Conservation (phyloP, 495 filamentous ascomycete genomes). For the Xylaria telfairii region DNA sequence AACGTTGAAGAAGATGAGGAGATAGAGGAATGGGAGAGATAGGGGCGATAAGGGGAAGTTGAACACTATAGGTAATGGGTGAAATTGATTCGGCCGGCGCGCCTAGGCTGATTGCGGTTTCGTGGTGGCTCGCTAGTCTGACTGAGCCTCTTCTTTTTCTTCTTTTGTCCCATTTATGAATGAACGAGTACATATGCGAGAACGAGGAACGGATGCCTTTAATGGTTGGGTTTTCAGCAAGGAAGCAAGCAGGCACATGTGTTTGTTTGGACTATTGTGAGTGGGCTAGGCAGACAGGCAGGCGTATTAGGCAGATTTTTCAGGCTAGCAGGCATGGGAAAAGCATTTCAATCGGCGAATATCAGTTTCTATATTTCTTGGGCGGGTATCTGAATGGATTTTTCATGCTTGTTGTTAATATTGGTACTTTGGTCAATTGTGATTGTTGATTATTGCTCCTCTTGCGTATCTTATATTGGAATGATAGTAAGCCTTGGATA, state of each 20-base stretch:
- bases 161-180: not conserved
- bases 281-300: not conserved
- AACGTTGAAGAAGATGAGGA: not conserved
- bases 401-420: not conserved
- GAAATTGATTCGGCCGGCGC: not conserved
- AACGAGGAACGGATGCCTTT: not conserved
- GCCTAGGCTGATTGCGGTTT: not conserved
- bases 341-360: conserved; percentile 11
- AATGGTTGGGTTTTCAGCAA: not conserved
- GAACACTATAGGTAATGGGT: not conserved
- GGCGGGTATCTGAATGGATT: not conserved
- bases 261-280: not conserved
- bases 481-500: not conserved
- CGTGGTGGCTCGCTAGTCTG: not conserved
- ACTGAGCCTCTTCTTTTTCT: not conserved
- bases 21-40: not conserved
- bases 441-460: not conserved
- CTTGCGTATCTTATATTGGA: not conserved
- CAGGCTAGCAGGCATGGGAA: conserved; percentile 8
- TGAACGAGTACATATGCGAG: conserved; percentile 4
- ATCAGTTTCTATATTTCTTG: not conserved
- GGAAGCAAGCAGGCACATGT: not conserved
- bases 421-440: not conserved
- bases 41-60: not conserved
- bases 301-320: not conserved